Evolutionary conservation across 768 basidiomycete species (phyloP), one percentile per base, ranked within the genome.

Genomic region (Tylopilus sp.): DNA sequence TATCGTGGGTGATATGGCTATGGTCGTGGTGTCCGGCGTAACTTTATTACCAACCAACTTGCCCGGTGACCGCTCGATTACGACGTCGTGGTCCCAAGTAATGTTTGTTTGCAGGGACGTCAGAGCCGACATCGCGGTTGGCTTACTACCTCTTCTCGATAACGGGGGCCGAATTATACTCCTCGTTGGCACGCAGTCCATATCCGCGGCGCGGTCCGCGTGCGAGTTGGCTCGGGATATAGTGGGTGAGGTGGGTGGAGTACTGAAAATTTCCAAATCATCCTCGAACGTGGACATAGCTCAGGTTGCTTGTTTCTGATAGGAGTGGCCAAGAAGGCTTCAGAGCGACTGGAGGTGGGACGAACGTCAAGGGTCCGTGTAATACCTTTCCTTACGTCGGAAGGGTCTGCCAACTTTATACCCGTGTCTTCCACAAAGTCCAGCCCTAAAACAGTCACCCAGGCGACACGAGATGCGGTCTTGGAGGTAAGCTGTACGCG

Each of bases 201-300:
- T 53, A 44, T 49, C 29, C 25, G 60, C 57, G 22, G 50, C 44
- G 44, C 54, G 24, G 53, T 51, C 57, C 53, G 40, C 21, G 41
- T 21, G 45, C 50, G 60, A 60, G 55, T 55, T 56, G 25, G 56
- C 45, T 31, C 63, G 65, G 49, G 66, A 60, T 41, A 64, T 50
- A 50, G 54, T 58, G 24, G 77, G 77, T 19, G 76, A 74, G 16
- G 69, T 68, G 9, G 78, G 77, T 24, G 77, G 77, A 17, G 77
- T 78, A 44, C 68, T 65, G 57, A 77, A 79, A 42, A 65, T 68
- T 50, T 79, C 63, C 45, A 56, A 28, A 48, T 65, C 76, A 45
- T 57, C 47, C 52, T 77, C 75, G 28, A 63, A 64, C 38, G 63
- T 64, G 54, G 61, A 60, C 66, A 76, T 72, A 7, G 61, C 53